phyloP scores from a whole-genome alignment of 2,329 filamentous ascomycete species.

The Pseudocercospora vitis region DNA sequence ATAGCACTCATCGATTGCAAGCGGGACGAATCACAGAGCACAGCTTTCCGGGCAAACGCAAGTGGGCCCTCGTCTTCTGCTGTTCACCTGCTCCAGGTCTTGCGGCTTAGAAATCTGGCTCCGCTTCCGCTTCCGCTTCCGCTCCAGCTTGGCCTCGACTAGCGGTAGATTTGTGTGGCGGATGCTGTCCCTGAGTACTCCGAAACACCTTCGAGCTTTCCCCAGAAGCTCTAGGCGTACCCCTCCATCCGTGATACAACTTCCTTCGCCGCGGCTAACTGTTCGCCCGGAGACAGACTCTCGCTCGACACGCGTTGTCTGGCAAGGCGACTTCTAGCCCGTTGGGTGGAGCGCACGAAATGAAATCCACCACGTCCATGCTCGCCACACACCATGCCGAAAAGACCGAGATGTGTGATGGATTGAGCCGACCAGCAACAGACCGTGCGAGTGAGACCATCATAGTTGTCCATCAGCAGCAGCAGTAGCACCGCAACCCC shows the following conservation, averaged over 20 bases:
- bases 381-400: conserved; percentile 6
- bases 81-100: not conserved
- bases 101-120: not conserved
- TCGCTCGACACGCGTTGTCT: not conserved
- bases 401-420: not conserved
- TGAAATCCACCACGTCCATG: not conserved
- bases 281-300: not conserved
- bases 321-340: conserved; percentile 2
- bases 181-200: not conserved
- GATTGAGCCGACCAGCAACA: not conserved
- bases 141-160: not conserved
- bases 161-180: not conserved
- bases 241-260: conserved; percentile 2
- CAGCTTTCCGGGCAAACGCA: not conserved
- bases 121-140: not conserved
- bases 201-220: conserved; percentile 17
- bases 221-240: conserved; percentile 8
- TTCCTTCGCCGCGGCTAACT: not conserved
- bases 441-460: not conserved
- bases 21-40: not conserved
- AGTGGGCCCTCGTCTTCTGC: not conserved
- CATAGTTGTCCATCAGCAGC: not conserved
- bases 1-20: not conserved
- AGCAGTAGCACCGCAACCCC: not conserved
- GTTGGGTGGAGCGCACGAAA: not conserved